A percentile compares a stretch with the other conserved stretches of the same genome.
Conservation (phyloP, 768 basidiomycete genomes). For the Myochromella boudieri region DNA sequence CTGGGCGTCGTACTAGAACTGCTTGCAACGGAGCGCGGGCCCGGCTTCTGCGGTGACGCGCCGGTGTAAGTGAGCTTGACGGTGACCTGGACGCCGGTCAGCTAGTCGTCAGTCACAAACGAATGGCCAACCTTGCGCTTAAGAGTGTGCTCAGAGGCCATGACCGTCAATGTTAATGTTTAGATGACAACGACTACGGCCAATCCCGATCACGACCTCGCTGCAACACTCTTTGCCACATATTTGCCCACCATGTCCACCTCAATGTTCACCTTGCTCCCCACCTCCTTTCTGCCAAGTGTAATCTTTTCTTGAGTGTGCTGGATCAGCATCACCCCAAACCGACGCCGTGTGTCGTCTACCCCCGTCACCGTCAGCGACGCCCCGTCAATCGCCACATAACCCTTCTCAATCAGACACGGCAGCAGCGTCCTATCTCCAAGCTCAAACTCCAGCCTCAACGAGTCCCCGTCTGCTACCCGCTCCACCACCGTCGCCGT, state of each 20-base stretch:
- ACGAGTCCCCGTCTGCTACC: slow-evolving; percentile 79
- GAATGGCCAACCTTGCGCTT: slow-evolving; percentile 44
- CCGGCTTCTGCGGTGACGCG: slow-evolving; percentile 14
- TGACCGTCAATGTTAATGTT: slow-evolving; percentile 1
- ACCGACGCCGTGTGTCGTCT: slow-evolving; percentile 56
- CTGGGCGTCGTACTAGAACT: too few relatives aligned
- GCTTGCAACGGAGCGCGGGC: too few relatives aligned
- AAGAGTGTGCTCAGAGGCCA: slow-evolving; percentile 20
- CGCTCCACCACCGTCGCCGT: slow-evolving; percentile 75
- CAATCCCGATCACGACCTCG: slow-evolving; percentile 46
- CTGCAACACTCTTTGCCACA: slow-evolving; percentile 78
- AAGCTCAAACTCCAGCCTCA: slow-evolving; percentile 81
- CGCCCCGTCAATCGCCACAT: slow-evolving; percentile 90
- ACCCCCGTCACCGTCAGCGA: slow-evolving; percentile 90
- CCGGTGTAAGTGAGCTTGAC: slow-evolving; percentile 46
- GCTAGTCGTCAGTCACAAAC: too few relatives aligned
- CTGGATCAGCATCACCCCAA: slow-evolving; percentile 93
- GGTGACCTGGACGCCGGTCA: slow-evolving; percentile 60
- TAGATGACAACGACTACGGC: slow-evolving; percentile 11
- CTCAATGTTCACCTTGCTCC: slow-evolving; percentile 90
- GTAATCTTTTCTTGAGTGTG: slow-evolving; percentile 92
- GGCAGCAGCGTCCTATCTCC: slow-evolving; percentile 66
- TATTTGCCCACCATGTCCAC: slow-evolving; percentile 95
- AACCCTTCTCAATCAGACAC: slow-evolving; percentile 93
- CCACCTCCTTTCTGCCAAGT: slow-evolving; percentile 69